Evolutionary conservation across 192 early-diverging fungal species (phyloP).

Genomic region (Diversispora epigaea): DNA sequence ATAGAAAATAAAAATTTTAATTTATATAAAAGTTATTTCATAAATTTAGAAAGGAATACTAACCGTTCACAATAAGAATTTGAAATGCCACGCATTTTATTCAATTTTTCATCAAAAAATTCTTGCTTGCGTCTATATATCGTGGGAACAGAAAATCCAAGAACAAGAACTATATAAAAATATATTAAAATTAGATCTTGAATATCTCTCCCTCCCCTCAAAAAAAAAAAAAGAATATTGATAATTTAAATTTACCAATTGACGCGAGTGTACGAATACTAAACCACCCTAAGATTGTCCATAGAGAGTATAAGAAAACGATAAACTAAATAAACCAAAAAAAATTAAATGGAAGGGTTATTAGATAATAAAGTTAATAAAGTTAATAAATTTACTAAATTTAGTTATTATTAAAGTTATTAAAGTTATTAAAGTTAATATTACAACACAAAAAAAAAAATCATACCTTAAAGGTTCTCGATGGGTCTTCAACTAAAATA

Average conservation of each 20-base stretch:
- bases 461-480: background rate
- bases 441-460: background rate
- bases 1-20: background rate
- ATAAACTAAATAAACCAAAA: background rate
- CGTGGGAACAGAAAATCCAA: background rate
- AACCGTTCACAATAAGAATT: background rate
- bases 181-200: background rate
- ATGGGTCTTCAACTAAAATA: conserved; percentile 3
- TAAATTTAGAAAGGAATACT: background rate
- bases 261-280: background rate
- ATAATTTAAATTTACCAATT: background rate
- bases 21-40: background rate
- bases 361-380: background rate
- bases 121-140: background rate
- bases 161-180: background rate
- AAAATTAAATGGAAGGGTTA: background rate
- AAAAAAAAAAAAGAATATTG: background rate
- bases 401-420: too few relatives aligned
- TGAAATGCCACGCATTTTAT: background rate
- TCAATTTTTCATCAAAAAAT: conserved; percentile 7
- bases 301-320: background rate
- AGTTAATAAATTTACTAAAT: too few relatives aligned
- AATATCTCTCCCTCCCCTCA: background rate
- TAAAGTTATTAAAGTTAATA: background rate
- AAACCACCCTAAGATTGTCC: background rate